Evolutionary conservation across 2,329 filamentous ascomycete genomes (phyloP), one percentile per base, ranked within the genome.

Genomic region (Neurospora sp.): DNA sequence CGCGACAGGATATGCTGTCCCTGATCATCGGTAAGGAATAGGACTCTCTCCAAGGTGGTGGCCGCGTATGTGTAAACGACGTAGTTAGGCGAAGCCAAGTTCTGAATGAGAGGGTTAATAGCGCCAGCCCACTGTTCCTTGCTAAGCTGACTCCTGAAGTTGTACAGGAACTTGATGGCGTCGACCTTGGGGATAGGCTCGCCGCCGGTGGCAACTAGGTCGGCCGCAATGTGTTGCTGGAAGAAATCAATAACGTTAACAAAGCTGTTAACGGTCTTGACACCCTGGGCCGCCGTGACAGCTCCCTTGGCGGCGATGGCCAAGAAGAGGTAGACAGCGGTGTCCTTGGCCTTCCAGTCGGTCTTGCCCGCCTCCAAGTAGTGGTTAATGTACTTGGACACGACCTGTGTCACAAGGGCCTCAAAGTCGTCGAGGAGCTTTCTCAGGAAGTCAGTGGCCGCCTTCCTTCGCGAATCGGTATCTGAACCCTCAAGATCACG

Each of bases 341-440:
- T 98, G 78, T 99, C 96, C 83, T 99, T 99, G 67, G 93, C 90
- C 80, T 96, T 97, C 96, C 96, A 99, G 79, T 97, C 93, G 19
- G 86, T 84, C 79, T 91, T 91, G 69, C 89, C 86, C 76, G 93
- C 93, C 69, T 91, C 86, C 38, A 99, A 85, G 78, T 96, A 97
- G 79, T 94, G 91, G 72, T 91, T 87, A 76, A 96, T 92, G 82
- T 98, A 97, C 75, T 88, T 90, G 73, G 90, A 90, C 28, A 97
- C 94, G n/a, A 97, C 92, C 68, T 85, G 87, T 0, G 95, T 98
- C 66, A 98, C 95, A 2, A 92, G 84, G 69, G 84, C 83, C 79
- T 97, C 93, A 76, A 97, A 98, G 74, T 92, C 93, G 76, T 95
- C 91, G 77, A 97, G 91, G 66, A 99, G 86, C 77, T 93, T 91